A percentile compares a stretch with the other conserved stretches of the same genome.
phyloP scores from a whole-genome alignment of 2,329 filamentous ascomycete species.

The Diaporthe citriasiana region DNA sequence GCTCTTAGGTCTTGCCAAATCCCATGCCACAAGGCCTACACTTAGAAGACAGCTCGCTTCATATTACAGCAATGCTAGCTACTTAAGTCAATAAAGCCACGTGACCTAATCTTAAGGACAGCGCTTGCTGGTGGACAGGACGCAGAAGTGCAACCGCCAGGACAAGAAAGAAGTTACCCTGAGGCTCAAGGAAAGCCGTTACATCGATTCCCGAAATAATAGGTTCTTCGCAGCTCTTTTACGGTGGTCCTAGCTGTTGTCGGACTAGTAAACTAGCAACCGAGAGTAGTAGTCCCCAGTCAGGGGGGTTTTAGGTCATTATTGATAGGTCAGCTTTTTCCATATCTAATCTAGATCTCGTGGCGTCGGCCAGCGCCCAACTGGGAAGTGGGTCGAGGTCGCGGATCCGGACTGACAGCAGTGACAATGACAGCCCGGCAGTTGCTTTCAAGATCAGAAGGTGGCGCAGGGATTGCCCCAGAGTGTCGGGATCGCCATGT shows the following conservation, averaged over 20 bases:
- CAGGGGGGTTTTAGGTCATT: background rate
- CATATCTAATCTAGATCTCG: conserved; percentile 14
- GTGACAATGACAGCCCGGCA: background rate
- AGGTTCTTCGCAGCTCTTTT: background rate
- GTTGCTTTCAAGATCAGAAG: background rate
- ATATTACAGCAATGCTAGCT: background rate
- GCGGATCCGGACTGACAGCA: background rate
- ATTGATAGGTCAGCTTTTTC: conserved; percentile 9
- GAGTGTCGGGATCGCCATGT: conserved; percentile 16
- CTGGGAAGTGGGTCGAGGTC: conserved; percentile 1
- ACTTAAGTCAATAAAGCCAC: no score
- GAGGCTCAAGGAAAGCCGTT: background rate
- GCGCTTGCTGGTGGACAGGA: background rate
- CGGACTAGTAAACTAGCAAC: background rate
- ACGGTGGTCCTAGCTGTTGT: background rate
- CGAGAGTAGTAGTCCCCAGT: background rate
- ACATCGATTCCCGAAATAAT: background rate
- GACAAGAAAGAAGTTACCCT: background rate
- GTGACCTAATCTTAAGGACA: background rate
- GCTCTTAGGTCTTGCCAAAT: background rate
- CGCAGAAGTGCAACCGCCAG: background rate
- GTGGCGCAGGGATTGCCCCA: conserved; percentile 12
- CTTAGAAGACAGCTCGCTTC: background rate
- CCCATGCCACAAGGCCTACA: background rate
- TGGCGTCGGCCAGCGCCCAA: background rate